Conservation (phyloP, 2,329 filamentous ascomycete genomes). For the Phaeosphaeriaceae sp. region DNA sequence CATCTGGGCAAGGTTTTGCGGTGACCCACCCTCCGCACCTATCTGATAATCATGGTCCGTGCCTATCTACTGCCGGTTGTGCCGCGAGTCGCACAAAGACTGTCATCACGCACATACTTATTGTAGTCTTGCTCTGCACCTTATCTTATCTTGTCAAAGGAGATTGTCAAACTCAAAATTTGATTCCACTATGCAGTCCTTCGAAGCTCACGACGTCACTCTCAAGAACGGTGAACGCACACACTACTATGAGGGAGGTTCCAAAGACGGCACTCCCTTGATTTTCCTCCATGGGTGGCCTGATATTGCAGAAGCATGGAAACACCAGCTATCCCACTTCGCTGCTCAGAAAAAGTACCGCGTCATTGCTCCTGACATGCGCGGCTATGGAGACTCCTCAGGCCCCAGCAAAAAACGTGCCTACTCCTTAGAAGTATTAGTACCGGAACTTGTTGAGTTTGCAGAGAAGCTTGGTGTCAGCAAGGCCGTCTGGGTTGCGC, state of each 20-base stretch:
- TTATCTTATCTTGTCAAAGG: too few species aligned
- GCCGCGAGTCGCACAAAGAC: too few species aligned
- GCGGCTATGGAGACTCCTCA: slow-evolving; percentile 46
- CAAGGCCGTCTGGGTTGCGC: slow-evolving; percentile 57
- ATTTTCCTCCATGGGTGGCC: slow-evolving; percentile 45
- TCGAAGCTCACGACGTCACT: slow-evolving; percentile 24
- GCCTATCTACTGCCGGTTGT: too few species aligned
- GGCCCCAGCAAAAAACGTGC: slow-evolving; percentile 33
- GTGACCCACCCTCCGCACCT: too few species aligned
- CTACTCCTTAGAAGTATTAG: slow-evolving; percentile 39
- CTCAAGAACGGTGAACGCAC: slow-evolving; percentile 29
- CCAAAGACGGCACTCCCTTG: slow-evolving; percentile 24
- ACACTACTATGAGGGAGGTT: slow-evolving; percentile 33
- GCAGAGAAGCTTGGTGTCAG: slow-evolving; percentile 47
- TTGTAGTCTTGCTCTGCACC: too few species aligned
- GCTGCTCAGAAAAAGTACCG: slow-evolving; percentile 34
- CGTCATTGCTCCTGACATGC: slow-evolving; percentile 37
- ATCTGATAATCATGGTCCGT: too few species aligned
- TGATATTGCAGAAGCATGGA: slow-evolving; percentile 45
- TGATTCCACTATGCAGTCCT: slow-evolving; percentile 15
- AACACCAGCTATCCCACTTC: slow-evolving; percentile 43
- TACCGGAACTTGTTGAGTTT: slow-evolving; percentile 45
- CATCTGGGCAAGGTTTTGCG: too few species aligned
- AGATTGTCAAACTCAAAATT: too few species aligned
- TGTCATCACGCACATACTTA: too few species aligned